Conservation (phyloP, 257 asterid species). For the Avicennia marina region DNA sequence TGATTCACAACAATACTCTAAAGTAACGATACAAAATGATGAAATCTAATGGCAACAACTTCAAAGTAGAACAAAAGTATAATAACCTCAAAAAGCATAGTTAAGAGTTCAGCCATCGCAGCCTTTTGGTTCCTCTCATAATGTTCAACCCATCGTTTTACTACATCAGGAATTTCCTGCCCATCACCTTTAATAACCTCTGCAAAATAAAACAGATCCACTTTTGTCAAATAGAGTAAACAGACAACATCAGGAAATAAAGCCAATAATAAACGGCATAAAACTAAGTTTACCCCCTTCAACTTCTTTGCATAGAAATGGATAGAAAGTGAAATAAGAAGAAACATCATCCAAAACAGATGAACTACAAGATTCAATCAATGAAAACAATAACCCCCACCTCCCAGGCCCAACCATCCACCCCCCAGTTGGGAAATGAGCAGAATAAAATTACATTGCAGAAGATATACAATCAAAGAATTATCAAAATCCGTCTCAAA, state of each 20-base stretch:
- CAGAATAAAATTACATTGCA: background rate
- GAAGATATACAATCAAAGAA: background rate
- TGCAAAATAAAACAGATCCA: constrained; percentile 26
- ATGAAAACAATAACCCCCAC: too few relatives aligned
- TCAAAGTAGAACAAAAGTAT: background rate
- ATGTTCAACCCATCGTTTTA: constrained; percentile 78
- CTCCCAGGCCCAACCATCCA: constrained; percentile 12
- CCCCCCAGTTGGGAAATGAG: background rate
- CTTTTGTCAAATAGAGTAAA: constrained; percentile 6
- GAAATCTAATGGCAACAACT: constrained; percentile 8
- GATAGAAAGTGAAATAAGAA: constrained; percentile 3
- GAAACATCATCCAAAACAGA: background rate
- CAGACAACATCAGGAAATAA: constrained; percentile 10
- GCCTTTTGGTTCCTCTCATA: constrained; percentile 69
- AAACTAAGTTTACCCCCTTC: constrained; percentile 2
- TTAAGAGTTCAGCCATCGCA: constrained; percentile 69
- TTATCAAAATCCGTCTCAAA: background rate
- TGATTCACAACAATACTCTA: constrained; percentile 16
- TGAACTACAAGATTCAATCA: background rate
- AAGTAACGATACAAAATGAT: constrained; percentile 11
- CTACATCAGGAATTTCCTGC: constrained; percentile 73
- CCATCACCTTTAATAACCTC: constrained; percentile 76
- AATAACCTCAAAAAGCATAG: constrained; percentile 84
- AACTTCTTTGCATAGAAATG: background rate
- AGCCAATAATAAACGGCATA: background rate